Evolutionary conservation across 371 early-diverging fungal genomes (phyloP), one percentile per base, ranked within the genome.

Genomic region (Nematocida homosporus): DNA sequence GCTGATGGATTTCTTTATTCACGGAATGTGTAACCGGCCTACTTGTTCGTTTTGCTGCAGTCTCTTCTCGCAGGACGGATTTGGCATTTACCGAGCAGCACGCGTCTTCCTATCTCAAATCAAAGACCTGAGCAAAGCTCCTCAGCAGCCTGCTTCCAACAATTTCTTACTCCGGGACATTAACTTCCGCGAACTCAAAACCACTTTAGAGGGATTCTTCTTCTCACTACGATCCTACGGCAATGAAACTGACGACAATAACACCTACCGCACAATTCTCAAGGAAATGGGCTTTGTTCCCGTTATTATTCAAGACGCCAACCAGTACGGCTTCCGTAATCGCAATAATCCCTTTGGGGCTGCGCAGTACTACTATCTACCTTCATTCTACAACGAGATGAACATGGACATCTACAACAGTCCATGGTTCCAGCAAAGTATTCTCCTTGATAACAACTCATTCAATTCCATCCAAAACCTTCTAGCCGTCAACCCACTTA

Each of bases 31-130:
- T 35, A 63, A 63, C 44, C 5, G 63, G 5, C 23, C 10, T 30
- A 51, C 13, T 20, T 63, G 63, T 63, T 5, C 44, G 30, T 63
- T 63, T 6, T 63, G 63, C 47, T 6, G 47, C 10, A 10, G 10
- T 5, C 63, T 63, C 44, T 63, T 48, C 47, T 6, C 16, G 6
- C 3, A 38, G 50, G 63, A 40, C 8, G 41, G 63, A 10, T 63
- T 63, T 30, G 10, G 3, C 10, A 40, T 63, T 8, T 63, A 63
- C 48, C 23, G 47, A 47, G 63, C 48, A 10, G 13, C 29, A 16
- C 37, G 23, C 30, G 13, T 44, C 44, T 20, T 44, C 44, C 10
- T 13, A 20, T 29, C 29, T 8, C 10, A 57, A 29, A 35, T 8
- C 37, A 13, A 10, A 6, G 59, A 57, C 40, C 10, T 25, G n/a